Evolutionary conservation across 352 stramenopile species (phyloP).

Genomic region (Pythium dissotocum): DNA sequence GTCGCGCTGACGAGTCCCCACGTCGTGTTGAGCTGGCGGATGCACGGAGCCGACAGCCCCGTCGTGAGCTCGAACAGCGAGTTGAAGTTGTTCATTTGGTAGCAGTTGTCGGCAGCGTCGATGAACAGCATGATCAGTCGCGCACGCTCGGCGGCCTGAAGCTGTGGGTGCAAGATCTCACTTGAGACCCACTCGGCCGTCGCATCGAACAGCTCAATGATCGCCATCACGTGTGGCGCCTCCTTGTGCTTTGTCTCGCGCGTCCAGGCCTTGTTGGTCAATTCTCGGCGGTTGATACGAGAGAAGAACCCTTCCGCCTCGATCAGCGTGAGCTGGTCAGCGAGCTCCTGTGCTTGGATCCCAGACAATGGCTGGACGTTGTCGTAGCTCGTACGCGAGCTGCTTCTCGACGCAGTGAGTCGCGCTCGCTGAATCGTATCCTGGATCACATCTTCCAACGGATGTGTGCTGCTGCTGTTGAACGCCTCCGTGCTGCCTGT

Average conservation of each 20-base stretch:
- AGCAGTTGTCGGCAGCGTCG: slow-evolving; percentile 77
- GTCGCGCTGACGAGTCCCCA: slow-evolving; percentile 71
- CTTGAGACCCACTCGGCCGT: slow-evolving; percentile 87
- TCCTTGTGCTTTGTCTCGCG: slow-evolving; percentile 79
- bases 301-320: slow-evolving; percentile 78
- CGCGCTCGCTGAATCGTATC: slow-evolving; percentile 68
- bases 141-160: slow-evolving; percentile 77
- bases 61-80: slow-evolving; percentile 85
- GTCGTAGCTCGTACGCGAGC: slow-evolving; percentile 73
- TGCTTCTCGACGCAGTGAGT: slow-evolving; percentile 58
- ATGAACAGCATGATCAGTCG: slow-evolving; percentile 87
- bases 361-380: slow-evolving; percentile 73
- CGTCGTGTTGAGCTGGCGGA: slow-evolving; percentile 81
- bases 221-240: slow-evolving; percentile 74
- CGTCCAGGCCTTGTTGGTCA: slow-evolving; percentile 89
- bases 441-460: slow-evolving; percentile 63
- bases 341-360: slow-evolving; percentile 62
- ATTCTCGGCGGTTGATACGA: slow-evolving; percentile 66
- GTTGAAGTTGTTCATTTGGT: slow-evolving; percentile 90
- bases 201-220: slow-evolving; percentile 87
- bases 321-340: slow-evolving; percentile 81
- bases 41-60: slow-evolving; percentile 76
- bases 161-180: slow-evolving; percentile 83
- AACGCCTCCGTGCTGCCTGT: slow-evolving; percentile 52
- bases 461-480: slow-evolving; percentile 15